Evolutionary conservation across 768 basidiomycete species (phyloP).

Genomic region (Russula sp.): DNA sequence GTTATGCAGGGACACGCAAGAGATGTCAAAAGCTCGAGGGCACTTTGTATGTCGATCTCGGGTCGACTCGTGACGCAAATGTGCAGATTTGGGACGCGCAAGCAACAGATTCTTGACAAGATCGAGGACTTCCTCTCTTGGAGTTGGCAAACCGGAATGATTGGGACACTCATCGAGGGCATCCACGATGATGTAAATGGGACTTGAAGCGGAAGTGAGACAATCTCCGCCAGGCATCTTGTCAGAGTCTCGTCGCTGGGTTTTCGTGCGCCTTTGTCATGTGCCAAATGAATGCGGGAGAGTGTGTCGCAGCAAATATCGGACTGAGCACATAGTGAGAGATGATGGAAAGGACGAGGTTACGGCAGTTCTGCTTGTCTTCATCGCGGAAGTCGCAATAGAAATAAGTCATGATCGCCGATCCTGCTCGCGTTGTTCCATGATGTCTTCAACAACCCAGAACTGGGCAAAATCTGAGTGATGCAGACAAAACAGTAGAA

Average conservation of each 20-base stretch:
- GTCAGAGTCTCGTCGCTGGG: conserved; percentile 1
- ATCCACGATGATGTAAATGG: conserved; percentile 2
- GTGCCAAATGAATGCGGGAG: neutral
- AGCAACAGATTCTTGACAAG: conserved; percentile 4
- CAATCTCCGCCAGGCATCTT: neutral
- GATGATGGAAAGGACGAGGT: neutral
- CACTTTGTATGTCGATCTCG: neutral
- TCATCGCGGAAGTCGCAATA: conserved; percentile 12
- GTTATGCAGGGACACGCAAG: conserved; percentile 9
- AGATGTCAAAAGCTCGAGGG: neutral
- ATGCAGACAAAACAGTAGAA: no score
- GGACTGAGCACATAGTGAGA: neutral
- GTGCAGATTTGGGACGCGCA: neutral
- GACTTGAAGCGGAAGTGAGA: neutral
- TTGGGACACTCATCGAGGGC: conserved; percentile 7
- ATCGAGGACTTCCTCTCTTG: conserved; percentile 7
- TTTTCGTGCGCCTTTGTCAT: neutral
- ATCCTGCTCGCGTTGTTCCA: neutral
- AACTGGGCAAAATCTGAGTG: neutral
- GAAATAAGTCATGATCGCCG: neutral
- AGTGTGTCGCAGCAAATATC: neutral
- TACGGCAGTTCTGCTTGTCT: neutral
- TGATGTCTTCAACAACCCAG: neutral
- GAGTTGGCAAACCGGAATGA: neutral
- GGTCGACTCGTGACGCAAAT: conserved; percentile 1